phyloP scores from a whole-genome alignment of 2,329 filamentous ascomycete genomes.

The Apiospora phragmitis region DNA sequence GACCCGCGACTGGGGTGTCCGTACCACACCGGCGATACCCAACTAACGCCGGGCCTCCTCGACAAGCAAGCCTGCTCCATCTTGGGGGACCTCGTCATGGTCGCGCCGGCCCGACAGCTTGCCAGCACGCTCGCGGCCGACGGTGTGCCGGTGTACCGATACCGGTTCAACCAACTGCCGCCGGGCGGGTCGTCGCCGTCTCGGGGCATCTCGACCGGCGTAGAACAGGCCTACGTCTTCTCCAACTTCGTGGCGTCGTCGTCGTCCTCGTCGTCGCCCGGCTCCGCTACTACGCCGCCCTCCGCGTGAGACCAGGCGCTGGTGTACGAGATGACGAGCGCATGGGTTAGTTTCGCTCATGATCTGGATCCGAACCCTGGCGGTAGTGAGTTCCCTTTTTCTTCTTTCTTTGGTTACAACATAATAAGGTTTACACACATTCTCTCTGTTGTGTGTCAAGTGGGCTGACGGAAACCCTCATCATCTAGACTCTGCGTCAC shows the following conservation, averaged over 20 bases:
- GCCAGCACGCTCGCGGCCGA: slow-evolving; percentile 51
- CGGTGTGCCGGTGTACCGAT: slow-evolving; percentile 53
- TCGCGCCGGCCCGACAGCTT: slow-evolving; percentile 53
- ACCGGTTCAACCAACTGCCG: slow-evolving; percentile 46
- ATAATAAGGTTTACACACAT: too few relatives aligned
- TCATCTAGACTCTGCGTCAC: slow-evolving; percentile 14
- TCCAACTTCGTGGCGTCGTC: slow-evolving; percentile 43
- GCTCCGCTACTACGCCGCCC: slow-evolving; percentile 15
- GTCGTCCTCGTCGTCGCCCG: slow-evolving; percentile 11
- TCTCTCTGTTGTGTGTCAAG: not conserved
- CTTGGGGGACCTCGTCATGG: slow-evolving; percentile 55
- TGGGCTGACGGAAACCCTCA: not conserved
- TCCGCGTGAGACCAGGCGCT: slow-evolving; percentile 38
- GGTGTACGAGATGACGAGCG: slow-evolving; percentile 39
- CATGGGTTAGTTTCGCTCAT: slow-evolving; percentile 46
- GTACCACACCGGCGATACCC: not conserved
- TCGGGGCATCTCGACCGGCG: slow-evolving; percentile 41
- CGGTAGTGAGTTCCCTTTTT: not conserved
- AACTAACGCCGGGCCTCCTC: slow-evolving; percentile 4
- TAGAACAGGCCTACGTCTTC: slow-evolving; percentile 50
- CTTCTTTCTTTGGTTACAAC: not conserved
- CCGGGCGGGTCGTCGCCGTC: slow-evolving; percentile 43
- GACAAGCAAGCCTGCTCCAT: slow-evolving; percentile 27
- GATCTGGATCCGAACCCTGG: slow-evolving; percentile 42
- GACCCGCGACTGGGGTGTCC: slow-evolving; percentile 14